Evolutionary conservation across 805 yeast species (phyloP), one percentile per base, ranked within the genome.

Genomic region (Ogataea ganodermae): DNA sequence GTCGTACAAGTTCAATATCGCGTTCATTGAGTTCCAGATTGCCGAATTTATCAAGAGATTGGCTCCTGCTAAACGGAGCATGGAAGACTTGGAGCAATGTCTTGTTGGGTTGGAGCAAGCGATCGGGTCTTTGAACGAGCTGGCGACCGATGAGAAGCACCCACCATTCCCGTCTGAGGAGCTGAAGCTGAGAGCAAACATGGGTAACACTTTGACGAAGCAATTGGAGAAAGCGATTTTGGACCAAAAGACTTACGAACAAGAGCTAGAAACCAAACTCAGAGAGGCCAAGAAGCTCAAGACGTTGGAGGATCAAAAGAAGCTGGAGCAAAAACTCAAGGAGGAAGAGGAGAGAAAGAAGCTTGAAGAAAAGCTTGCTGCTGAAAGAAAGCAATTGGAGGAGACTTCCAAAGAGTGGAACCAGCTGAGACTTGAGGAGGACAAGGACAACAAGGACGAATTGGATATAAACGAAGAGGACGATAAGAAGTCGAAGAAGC

Each of bases 101-200:
- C 68, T 78, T 13, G 62, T 57, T 6, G 86, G 83, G 2, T 73
- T 91, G 51, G 75, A 79, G 21, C 73, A 75, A 18, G 96, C 91
- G 8, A 78, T 89, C 47, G 63, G 60, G 14, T 62, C 75, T 3
- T 73, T 92, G 60, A 80, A 76, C 32, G 79, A 76, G 48, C 70
- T 86, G 49, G 75, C 91, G 3, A 80, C 78, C 16, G 60, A 58
- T 35, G 79, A 73, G 18, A 68, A 70, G 39, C 76, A 78, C 55
- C 84, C 95, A 9, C 96, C 96, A 27, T 88, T 81, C 63, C 85
- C 95, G 2, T 74, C 85, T 22, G 80, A 80, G 16, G 97, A 91
- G 53, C 73, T 94, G 56, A 84, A 83, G 59, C 84, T 90, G 56
- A 83, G 97, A 69, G 92, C 94, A n/a, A 79, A 79, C 55, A 78